Percentiles rank a stretch among this genome's conserved stretches.
phyloP scores from a whole-genome alignment of 2,329 filamentous ascomycete genomes.

The Talaromyces sp. region DNA sequence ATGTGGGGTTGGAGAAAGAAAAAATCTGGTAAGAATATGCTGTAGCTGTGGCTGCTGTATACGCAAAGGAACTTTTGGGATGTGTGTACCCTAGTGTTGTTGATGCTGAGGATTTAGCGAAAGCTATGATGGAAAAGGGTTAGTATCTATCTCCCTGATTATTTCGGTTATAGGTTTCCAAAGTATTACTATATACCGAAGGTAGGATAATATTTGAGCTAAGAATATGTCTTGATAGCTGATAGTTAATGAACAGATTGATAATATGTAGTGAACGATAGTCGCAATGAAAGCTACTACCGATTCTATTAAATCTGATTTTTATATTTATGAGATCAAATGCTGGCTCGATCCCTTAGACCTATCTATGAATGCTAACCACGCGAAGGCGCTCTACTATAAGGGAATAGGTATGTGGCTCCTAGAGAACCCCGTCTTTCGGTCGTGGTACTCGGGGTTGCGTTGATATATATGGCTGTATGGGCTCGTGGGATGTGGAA shows the following conservation, averaged over 20 bases:
- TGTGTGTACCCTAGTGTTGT: conserved; percentile 1
- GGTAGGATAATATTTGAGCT: background rate
- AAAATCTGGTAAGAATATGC: conserved; percentile 7
- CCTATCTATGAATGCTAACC: conserved; percentile 9
- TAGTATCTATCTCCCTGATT: conserved; percentile 1
- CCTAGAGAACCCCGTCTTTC: conserved; percentile 4
- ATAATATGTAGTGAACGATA: conserved; percentile 6
- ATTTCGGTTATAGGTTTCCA: background rate
- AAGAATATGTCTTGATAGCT: conserved; percentile 2
- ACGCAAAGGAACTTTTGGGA: conserved; percentile 2
- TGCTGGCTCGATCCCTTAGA: conserved; percentile 8
- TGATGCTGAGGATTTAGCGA: background rate
- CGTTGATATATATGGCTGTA: conserved; percentile 10
- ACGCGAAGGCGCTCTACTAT: conserved; percentile 7
- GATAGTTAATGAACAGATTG: conserved; percentile 10
- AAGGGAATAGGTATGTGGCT: conserved; percentile 7
- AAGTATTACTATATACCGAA: background rate
- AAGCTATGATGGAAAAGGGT: conserved; percentile 1
- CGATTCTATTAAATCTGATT: conserved; percentile 8
- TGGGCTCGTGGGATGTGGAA: conserved; percentile 11
- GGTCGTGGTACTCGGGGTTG: conserved; percentile 5
- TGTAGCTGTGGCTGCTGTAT: background rate
- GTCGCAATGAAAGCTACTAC: conserved; percentile 3
- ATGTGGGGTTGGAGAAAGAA: background rate
- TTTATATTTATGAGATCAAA: conserved; percentile 3